phyloP scores from a whole-genome alignment of 345 rosid species.

The Arabidopsis arenosa region DNA sequence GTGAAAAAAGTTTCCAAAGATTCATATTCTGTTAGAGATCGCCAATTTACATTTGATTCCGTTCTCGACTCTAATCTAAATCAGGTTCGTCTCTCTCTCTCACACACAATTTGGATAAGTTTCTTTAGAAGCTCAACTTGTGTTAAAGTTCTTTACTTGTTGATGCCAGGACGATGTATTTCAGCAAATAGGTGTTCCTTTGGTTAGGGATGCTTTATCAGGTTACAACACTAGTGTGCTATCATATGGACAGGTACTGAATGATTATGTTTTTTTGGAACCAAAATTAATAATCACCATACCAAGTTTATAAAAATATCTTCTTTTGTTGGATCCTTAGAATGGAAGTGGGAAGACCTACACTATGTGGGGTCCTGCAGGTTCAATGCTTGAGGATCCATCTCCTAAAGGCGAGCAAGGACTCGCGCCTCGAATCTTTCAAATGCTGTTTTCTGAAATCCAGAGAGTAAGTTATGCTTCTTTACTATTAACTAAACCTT shows the following conservation, averaged over 20 bases:
- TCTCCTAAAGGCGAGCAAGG: conserved; percentile 81
- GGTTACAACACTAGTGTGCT: conserved; percentile 87
- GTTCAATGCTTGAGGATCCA: conserved; percentile 90
- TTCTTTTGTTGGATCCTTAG: conserved; percentile 42
- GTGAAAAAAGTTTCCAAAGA: conserved; percentile 65
- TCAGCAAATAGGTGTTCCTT: conserved; percentile 73
- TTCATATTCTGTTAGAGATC: conserved; percentile 64
- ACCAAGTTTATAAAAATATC: neutral
- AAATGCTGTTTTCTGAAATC: conserved; percentile 79
- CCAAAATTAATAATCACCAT: neutral
- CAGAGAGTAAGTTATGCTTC: conserved; percentile 59
- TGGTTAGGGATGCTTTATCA: conserved; percentile 77
- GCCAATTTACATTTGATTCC: conserved; percentile 74
- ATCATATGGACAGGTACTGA: conserved; percentile 89
- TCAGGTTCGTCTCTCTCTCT: conserved; percentile 57
- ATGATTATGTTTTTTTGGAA: conserved; percentile 1
- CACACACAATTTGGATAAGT: neutral
- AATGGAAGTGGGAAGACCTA: conserved; percentile 97
- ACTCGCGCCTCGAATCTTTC: conserved; percentile 87
- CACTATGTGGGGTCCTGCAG: conserved; percentile 97
- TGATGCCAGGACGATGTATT: conserved; percentile 73
- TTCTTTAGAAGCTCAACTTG: neutral
- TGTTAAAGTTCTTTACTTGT: neutral
- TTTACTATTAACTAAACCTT: neutral
- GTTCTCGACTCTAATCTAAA: conserved; percentile 75